A percentile compares a stretch with the other conserved stretches of the same genome.
phyloP scores from a whole-genome alignment of 2,329 filamentous ascomycete genomes.

The Talaromyces marneffei region DNA sequence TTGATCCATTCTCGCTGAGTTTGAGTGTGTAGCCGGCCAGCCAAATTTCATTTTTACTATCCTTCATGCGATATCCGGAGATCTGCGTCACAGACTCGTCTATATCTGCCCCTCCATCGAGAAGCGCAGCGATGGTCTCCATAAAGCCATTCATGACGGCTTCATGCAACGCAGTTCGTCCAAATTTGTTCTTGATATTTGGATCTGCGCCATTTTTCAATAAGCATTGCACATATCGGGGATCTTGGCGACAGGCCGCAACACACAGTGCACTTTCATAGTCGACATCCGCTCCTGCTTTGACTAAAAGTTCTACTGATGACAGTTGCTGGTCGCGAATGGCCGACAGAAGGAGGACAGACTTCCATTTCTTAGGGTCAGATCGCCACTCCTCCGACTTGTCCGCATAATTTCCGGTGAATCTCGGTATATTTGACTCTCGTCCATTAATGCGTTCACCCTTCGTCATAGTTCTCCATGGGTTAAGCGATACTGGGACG shows the following conservation, averaged over 20 bases:
- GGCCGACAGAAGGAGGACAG: neutral
- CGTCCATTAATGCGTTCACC: neutral
- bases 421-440: neutral
- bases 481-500: neutral
- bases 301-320: neutral
- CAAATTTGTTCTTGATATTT: neutral
- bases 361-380: neutral
- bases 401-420: neutral
- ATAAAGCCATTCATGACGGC: neutral
- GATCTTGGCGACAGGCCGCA: neutral
- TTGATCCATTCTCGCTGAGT: neutral
- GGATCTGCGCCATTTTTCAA: neutral
- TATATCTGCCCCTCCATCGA: neutral
- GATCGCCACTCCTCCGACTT: neutral
- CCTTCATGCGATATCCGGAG: neutral
- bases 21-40: neutral
- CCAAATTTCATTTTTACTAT: neutral
- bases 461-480: neutral
- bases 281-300: neutral
- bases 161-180: neutral
- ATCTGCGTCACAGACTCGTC: neutral
- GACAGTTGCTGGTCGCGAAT: neutral
- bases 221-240: neutral
- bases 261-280: neutral
- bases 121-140: neutral